Evolutionary conservation across 1,139 yeast species (phyloP).

Genomic region (Keqinozyma sinolaborantium): DNA sequence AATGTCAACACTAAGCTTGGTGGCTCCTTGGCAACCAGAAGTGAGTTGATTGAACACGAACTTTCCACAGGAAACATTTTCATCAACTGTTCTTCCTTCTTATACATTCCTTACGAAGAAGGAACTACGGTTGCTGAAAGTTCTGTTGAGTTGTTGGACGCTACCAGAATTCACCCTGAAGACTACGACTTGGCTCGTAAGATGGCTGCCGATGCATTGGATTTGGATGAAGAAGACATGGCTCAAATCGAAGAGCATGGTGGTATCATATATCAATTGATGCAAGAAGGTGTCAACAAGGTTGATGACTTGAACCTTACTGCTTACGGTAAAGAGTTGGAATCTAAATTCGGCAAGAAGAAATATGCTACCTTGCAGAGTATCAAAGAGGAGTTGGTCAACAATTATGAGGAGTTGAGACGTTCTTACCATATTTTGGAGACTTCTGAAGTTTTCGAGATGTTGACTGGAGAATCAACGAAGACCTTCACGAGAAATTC

Average conservation of each 20-base stretch:
- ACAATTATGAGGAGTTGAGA: conserved; percentile 84
- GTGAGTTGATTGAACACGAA: conserved; percentile 76
- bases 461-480: conserved; percentile 84
- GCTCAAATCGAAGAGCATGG: conserved; percentile 75
- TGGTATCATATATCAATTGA: conserved; percentile 79
- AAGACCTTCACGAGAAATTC: conserved; percentile 65
- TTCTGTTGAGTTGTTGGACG: conserved; percentile 78
- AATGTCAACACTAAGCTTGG: conserved; percentile 72
- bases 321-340: conserved; percentile 92
- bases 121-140: conserved; percentile 45
- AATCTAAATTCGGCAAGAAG: conserved; percentile 67
- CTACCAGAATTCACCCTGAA: conserved; percentile 96
- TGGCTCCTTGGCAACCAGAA: conserved; percentile 63
- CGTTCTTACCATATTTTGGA: conserved; percentile 65
- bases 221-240: conserved; percentile 90
- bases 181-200: conserved; percentile 94
- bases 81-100: conserved; percentile 88
- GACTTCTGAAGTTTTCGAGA: conserved; percentile 73
- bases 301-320: conserved; percentile 85
- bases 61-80: conserved; percentile 78
- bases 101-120: conserved; percentile 74
- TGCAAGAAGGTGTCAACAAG: conserved; percentile 80
- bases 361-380: conserved; percentile 82
- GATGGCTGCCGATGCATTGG: conserved; percentile 97
- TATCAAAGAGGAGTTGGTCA: conserved; percentile 84